These are phyloP conservation scores for Penicillium diatomitis DNA, from an alignment of 495 filamentous ascomycete species.

Conservation along the genomic window DNA sequence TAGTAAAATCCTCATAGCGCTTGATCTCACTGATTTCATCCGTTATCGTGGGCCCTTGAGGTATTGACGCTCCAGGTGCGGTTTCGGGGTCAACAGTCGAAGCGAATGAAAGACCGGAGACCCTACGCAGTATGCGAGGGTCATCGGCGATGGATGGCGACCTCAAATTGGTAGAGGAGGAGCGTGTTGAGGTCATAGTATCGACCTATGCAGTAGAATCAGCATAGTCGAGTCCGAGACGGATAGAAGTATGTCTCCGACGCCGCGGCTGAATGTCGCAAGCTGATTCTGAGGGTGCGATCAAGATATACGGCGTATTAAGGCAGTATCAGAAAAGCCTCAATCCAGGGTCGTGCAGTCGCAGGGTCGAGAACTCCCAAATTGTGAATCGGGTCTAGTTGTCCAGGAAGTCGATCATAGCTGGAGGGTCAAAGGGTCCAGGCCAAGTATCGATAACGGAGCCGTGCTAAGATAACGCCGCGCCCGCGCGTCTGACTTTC, in stretches of 20 bases:
- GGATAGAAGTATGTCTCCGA: slow-evolving; percentile 11
- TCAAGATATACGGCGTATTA: background rate
- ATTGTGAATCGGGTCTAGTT: no score
- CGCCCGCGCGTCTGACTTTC: slow-evolving; percentile 17
- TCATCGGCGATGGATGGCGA: slow-evolving; percentile 46
- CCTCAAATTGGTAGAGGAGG: slow-evolving; percentile 48
- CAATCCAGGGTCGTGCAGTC: background rate
- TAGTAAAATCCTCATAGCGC: slow-evolving; percentile 95
- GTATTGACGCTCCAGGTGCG: slow-evolving; percentile 28
- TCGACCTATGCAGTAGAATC: slow-evolving; percentile 22
- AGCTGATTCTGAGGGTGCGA: background rate
- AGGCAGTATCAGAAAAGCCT: background rate
- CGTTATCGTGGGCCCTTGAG: slow-evolving; percentile 54
- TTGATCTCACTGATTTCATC: slow-evolving; percentile 98
- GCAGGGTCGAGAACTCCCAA: background rate
- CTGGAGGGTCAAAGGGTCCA: slow-evolving; percentile 6
- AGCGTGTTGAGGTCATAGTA: slow-evolving; percentile 56
- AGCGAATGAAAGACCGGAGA: slow-evolving; percentile 61
- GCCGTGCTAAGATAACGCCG: slow-evolving; percentile 24
- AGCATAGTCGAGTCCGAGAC: slow-evolving; percentile 25
- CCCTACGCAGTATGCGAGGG: slow-evolving; percentile 52
- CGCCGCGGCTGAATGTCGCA: slow-evolving; percentile 8
- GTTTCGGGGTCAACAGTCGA: slow-evolving; percentile 48
- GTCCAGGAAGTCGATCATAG: background rate
- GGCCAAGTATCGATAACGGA: slow-evolving; percentile 26